Evolutionary conservation across 306 rosid genomes (phyloP).

Genomic region (Leucaena leucocephala): DNA sequence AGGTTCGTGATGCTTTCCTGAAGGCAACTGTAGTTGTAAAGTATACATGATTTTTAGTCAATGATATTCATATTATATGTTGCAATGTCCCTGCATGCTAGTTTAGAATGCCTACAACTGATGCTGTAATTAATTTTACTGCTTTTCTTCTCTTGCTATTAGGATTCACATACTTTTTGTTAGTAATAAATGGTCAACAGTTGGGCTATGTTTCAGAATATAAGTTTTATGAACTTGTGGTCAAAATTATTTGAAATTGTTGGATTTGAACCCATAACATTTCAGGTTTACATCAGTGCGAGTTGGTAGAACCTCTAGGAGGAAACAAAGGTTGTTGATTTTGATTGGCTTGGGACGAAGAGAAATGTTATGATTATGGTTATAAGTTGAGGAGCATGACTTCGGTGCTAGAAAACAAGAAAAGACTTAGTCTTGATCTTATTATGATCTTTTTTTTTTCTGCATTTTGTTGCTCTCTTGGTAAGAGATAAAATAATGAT

Average conservation of each 20-base stretch:
- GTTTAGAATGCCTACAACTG: conserved; percentile 3
- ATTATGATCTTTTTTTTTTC: background rate
- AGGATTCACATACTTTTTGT: conserved; percentile 16
- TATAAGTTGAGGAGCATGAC: background rate
- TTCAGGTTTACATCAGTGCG: conserved; percentile 19
- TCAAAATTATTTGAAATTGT: background rate
- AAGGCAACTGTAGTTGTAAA: conserved; percentile 15
- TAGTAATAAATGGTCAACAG: conserved; percentile 16
- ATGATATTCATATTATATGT: conserved; percentile 1
- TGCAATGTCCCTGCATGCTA: conserved; percentile 19
- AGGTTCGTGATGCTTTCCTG: conserved; percentile 53
- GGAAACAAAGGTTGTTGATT: conserved; percentile 11
- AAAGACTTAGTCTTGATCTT: conserved; percentile 11
- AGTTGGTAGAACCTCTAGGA: conserved; percentile 7
- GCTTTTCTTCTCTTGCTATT: conserved; percentile 24
- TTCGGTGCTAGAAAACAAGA: conserved; percentile 18
- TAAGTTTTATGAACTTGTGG: conserved; percentile 20
- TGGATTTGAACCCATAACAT: conserved; percentile 33
- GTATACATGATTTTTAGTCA: background rate
- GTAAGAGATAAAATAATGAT: conserved; percentile 11
- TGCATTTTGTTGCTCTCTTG: conserved; percentile 2
- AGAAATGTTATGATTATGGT: conserved; percentile 15
- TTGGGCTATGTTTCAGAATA: conserved; percentile 20
- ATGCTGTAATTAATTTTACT: background rate
- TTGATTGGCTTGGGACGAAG: conserved; percentile 9